Conservation (phyloP, 2,329 filamentous ascomycete genomes). For the Curvularia hawaiiensis region DNA sequence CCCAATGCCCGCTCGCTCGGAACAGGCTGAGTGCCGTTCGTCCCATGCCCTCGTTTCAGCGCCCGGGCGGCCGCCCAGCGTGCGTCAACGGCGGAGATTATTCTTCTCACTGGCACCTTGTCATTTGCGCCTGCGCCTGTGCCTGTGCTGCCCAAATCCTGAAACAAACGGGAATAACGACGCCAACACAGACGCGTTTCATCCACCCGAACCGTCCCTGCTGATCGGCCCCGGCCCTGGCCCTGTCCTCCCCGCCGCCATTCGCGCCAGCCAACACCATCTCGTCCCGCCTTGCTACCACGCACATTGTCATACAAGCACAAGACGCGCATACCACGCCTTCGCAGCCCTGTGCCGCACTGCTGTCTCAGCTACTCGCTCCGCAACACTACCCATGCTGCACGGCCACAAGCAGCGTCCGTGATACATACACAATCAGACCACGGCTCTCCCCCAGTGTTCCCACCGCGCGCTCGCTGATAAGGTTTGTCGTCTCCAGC, state of each 20-base stretch:
- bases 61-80: neutral
- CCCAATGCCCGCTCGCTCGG: slow-evolving; percentile 1
- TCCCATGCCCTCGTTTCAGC: slow-evolving; percentile 8
- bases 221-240: slow-evolving; percentile 17
- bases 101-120: slow-evolving; percentile 1
- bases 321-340: slow-evolving; percentile 7
- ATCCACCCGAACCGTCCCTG: slow-evolving; percentile 27
- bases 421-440: neutral
- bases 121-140: neutral
- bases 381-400: slow-evolving; percentile 2
- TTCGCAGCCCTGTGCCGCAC: slow-evolving; percentile 9
- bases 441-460: neutral
- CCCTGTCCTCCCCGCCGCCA: slow-evolving; percentile 9
- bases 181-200: slow-evolving; percentile 27
- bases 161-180: slow-evolving; percentile 29
- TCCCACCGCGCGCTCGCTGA: neutral
- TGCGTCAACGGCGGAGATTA: slow-evolving; percentile 2
- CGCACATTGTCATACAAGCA: slow-evolving; percentile 11
- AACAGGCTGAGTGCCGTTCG: neutral
- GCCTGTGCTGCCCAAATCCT: slow-evolving; percentile 16
- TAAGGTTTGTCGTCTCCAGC: neutral
- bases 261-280: slow-evolving; percentile 12
- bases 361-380: slow-evolving; percentile 13
- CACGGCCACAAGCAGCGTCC: neutral
- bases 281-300: slow-evolving; percentile 3